Evolutionary conservation across 768 basidiomycete species (phyloP).

Genomic region (Xerocomellus dryophilus): DNA sequence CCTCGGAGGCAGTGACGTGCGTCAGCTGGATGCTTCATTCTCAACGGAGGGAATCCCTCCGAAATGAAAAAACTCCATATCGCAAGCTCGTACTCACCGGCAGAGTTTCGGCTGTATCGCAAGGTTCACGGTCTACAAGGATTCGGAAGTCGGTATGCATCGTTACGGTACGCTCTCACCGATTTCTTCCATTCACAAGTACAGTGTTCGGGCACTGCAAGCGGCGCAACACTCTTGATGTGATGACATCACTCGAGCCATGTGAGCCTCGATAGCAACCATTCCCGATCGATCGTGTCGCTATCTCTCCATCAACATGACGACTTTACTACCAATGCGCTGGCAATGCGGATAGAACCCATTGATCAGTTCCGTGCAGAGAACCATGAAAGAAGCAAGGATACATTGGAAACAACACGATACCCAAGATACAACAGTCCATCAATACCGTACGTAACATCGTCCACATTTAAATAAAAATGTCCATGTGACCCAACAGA

Average conservation of each 20-base stretch:
- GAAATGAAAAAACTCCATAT: not conserved
- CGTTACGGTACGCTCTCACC: constrained; percentile 1
- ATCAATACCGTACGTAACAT: constrained; percentile 15
- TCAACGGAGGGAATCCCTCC: constrained; percentile 4
- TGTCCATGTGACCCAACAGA: not conserved
- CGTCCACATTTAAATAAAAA: not conserved
- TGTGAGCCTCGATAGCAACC: not conserved
- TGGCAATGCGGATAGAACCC: not conserved
- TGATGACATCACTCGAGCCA: constrained; percentile 6
- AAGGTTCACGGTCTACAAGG: not conserved
- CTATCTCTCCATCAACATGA: not conserved
- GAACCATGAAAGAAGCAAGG: not conserved
- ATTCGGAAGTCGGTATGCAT: not conserved
- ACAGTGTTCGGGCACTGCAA: not conserved
- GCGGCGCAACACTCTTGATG: not conserved
- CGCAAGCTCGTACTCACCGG: not conserved
- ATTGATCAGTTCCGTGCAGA: not conserved
- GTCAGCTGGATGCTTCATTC: not conserved
- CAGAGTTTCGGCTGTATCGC: constrained; percentile 1
- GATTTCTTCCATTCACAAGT: not conserved
- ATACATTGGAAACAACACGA: not conserved
- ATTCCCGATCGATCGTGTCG: not conserved
- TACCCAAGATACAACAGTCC: not conserved
- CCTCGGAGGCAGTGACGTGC: not conserved
- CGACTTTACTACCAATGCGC: not conserved